Percentiles rank a stretch among this genome's conserved stretches.
Conservation (phyloP, 805 yeast species). For the Metschnikowia kofuensis region DNA sequence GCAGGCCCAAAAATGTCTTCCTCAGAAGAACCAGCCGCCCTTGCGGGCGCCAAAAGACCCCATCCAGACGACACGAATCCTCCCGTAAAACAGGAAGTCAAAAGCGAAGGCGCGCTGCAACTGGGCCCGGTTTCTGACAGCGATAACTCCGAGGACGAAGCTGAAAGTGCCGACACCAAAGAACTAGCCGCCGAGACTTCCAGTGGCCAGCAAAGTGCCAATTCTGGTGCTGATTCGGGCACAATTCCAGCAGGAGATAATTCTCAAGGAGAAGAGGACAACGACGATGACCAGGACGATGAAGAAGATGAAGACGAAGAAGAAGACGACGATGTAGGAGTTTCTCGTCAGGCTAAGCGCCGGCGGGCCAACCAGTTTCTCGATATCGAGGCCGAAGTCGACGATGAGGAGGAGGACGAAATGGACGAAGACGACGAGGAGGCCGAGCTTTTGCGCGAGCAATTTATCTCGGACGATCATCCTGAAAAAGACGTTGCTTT, state of each 20-base stretch:
- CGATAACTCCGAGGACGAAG: not conserved
- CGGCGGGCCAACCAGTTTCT: conserved; percentile 75
- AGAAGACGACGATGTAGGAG: conserved; percentile 49
- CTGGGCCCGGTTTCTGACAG: conserved; percentile 1
- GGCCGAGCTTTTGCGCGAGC: conserved; percentile 82
- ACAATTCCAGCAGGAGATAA: not conserved
- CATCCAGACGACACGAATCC: conserved; percentile 8
- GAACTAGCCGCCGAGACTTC: too few species aligned
- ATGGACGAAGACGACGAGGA: conserved; percentile 89
- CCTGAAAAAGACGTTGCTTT: conserved; percentile 49
- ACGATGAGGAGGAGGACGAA: conserved; percentile 92
- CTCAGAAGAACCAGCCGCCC: not conserved
- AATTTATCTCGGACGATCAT: conserved; percentile 75
- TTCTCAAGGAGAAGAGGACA: not conserved
- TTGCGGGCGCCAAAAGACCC: conserved; percentile 12
- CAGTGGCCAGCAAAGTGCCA: too few species aligned
- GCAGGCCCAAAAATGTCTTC: conserved; percentile 2
- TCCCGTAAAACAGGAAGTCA: conserved; percentile 17
- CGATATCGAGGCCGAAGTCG: conserved; percentile 99
- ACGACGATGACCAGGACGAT: conserved; percentile 22
- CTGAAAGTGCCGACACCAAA: too few species aligned
- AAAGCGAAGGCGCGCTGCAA: conserved; percentile 17
- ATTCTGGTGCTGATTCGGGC: too few species aligned
- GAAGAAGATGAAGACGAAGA: conserved; percentile 52
- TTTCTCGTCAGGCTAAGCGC: conserved; percentile 45